Percentiles rank a stretch among this genome's conserved stretches.
Evolutionary conservation across 768 basidiomycete species (phyloP).

Genomic region (Mycena galopus): DNA sequence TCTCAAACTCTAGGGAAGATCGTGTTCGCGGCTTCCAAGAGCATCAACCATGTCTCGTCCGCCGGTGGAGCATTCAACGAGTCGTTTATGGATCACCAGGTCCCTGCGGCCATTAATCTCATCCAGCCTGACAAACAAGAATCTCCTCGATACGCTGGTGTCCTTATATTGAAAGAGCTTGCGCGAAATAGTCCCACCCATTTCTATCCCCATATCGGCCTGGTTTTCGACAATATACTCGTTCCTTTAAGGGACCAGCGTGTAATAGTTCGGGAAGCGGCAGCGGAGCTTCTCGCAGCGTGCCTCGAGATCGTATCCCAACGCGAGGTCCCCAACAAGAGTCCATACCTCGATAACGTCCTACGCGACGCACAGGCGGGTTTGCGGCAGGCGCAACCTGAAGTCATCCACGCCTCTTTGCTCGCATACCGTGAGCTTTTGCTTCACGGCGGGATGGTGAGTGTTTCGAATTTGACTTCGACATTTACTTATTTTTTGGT

Average conservation of each 20-base stretch:
- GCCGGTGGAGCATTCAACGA: constrained; percentile 89
- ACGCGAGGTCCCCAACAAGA: constrained; percentile 76
- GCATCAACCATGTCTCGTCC: constrained; percentile 65
- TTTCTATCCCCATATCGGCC: constrained; percentile 88
- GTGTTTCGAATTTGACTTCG: constrained; percentile 42
- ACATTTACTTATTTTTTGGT: constrained; percentile 4
- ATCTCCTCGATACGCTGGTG: constrained; percentile 91
- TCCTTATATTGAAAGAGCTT: constrained; percentile 93
- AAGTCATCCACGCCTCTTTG: constrained; percentile 93
- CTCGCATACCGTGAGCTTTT: constrained; percentile 93
- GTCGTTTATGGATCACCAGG: constrained; percentile 90
- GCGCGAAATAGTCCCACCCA: constrained; percentile 89
- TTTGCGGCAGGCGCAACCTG: constrained; percentile 82
- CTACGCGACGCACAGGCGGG: constrained; percentile 90
- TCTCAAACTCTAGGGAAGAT: constrained; percentile 94
- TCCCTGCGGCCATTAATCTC: constrained; percentile 84
- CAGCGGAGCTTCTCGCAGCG: constrained; percentile 92
- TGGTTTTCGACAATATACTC: constrained; percentile 94
- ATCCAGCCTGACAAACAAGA: constrained; percentile 87
- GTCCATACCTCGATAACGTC: constrained; percentile 82
- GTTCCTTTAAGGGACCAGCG: constrained; percentile 90
- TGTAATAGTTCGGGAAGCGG: constrained; percentile 92
- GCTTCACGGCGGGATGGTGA: constrained; percentile 93
- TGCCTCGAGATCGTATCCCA: constrained; percentile 90
- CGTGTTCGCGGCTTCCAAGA: constrained; percentile 35